These are phyloP conservation scores for Pseudozyma tsukubaensis DNA, from an alignment of 1,284 basidiomycete genomes.

Conservation along the genomic window DNA sequence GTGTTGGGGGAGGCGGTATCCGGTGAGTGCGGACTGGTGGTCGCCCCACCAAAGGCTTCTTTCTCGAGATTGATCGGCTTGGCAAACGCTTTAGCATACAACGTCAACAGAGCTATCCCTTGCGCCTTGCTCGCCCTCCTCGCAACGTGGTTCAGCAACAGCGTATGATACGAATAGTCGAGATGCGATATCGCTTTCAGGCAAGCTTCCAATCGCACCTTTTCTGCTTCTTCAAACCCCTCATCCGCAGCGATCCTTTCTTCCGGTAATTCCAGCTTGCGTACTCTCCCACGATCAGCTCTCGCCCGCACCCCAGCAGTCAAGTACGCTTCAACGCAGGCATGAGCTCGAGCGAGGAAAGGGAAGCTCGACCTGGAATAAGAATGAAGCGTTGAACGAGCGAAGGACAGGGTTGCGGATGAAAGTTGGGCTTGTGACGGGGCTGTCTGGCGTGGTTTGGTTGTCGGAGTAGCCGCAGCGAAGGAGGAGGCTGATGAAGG, in stretches of 20 bases:
- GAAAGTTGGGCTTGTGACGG: slow-evolving; percentile 46
- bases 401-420: slow-evolving; percentile 71
- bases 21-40: neutral
- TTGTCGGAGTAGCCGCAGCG: neutral
- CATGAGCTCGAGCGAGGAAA: slow-evolving; percentile 76
- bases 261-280: neutral
- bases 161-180: slow-evolving; percentile 83
- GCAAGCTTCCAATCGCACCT: slow-evolving; percentile 16
- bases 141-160: slow-evolving; percentile 89
- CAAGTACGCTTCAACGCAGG: slow-evolving; percentile 16
- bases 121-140: slow-evolving; percentile 89
- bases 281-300: neutral
- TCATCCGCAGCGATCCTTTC: neutral
- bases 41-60: slow-evolving; percentile 19
- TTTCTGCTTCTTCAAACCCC: slow-evolving; percentile 2
- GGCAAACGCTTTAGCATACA: slow-evolving; percentile 74
- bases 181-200: slow-evolving; percentile 67
- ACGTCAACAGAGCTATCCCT: slow-evolving; percentile 89
- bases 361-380: slow-evolving; percentile 81
- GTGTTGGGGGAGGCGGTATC: neutral
- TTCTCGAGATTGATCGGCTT: slow-evolving; percentile 29
- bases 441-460: slow-evolving; percentile 5
- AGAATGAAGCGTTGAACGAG: slow-evolving; percentile 78
- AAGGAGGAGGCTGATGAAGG: neutral
- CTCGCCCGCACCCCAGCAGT: slow-evolving; percentile 9